Base-by-base conservation (phyloP, 1,284 basidiomycete genomes). In the Marasmius fiardii region DNA sequence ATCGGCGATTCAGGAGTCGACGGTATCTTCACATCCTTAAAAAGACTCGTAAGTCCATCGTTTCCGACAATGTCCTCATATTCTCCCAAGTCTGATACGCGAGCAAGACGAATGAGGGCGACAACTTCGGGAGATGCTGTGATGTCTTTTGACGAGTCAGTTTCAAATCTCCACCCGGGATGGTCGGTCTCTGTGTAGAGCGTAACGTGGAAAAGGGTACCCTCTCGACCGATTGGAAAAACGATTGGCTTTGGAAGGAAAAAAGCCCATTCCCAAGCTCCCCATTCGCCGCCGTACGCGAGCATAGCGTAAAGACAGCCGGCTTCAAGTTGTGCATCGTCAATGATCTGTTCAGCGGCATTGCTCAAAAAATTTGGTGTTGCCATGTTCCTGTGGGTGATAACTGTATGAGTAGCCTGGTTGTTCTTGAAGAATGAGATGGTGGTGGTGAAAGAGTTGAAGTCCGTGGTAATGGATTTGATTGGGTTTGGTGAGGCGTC, bases 201-300 rank as follows among this genome's bases (percentile, higher is more conserved):
- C 49, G 72, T 67, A 58, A 76, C 71, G 52, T 74, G 73, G 63
- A 77, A 77, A 2, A 75, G 60, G 8, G 74, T 75, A 4, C 75
- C 75, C n/a, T 66, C 61, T 45, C 68, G 67, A 21, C 75, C 76
- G 58, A 76, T 71, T 11, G 75, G 75, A 2, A 60, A 58, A 1
- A 66, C 58, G 14, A 63, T 51, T 34, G 72, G 70, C 60, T 75
- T 67, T 48, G 74, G 71, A 21, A 77, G 67, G 64, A 71, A 77
- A 59, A 78, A 78, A 1, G 72, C 70, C 76, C 76, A 78, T 58
- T 77, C 72, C 76, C 76, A 78, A 6, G 73, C 68, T 23, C 74
- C 73, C 43, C 74, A 70, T 58, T 77, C 75, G 37, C 74, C 75
- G 21, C 72, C 64, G 62, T 77, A 77, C 31, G 68, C 68, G 52